Percentiles rank a stretch among this genome's conserved stretches.
Evolutionary conservation across 2,329 filamentous ascomycete genomes (phyloP).

Genomic region (Huntiella abstrusa): DNA sequence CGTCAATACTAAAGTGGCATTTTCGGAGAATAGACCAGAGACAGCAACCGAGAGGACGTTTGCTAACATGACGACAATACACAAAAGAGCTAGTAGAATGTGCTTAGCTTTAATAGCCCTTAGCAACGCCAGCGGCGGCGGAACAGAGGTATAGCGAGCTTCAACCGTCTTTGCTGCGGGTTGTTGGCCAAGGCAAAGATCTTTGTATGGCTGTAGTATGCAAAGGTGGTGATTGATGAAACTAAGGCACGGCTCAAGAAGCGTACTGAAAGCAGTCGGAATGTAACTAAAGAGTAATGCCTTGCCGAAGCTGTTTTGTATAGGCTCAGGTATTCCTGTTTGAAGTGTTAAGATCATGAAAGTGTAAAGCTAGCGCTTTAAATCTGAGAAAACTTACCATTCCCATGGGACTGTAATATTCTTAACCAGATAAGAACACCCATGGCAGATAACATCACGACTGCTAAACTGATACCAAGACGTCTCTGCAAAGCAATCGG

Average conservation of each 20-base stretch:
- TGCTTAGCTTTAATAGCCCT: slow-evolving; percentile 27
- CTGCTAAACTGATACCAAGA: slow-evolving; percentile 12
- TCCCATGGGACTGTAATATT: too few relatives aligned
- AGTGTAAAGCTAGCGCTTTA: too few relatives aligned
- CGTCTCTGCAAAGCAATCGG: slow-evolving; percentile 14
- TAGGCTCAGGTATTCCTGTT: slow-evolving; percentile 18
- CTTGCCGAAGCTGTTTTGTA: slow-evolving; percentile 16
- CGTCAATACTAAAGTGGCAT: neutral
- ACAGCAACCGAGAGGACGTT: slow-evolving; percentile 36
- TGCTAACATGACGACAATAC: slow-evolving; percentile 26
- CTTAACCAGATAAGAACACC: slow-evolving; percentile 13
- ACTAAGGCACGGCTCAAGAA: slow-evolving; percentile 38
- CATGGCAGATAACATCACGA: slow-evolving; percentile 11
- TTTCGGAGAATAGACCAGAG: slow-evolving; percentile 29
- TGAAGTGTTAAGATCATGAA: too few relatives aligned
- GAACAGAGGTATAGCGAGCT: slow-evolving; percentile 31
- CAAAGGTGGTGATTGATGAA: slow-evolving; percentile 34
- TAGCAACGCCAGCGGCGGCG: slow-evolving; percentile 31
- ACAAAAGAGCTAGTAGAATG: slow-evolving; percentile 27
- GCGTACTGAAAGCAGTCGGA: slow-evolving; percentile 32
- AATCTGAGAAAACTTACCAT: too few relatives aligned
- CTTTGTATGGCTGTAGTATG: slow-evolving; percentile 33
- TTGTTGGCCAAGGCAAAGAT: slow-evolving; percentile 22
- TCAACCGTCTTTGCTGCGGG: slow-evolving; percentile 21
- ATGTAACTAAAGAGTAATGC: slow-evolving; percentile 29